These are phyloP conservation scores for Eucalyptus albens DNA, from an alignment of 345 rosid species.

Conservation along the genomic window DNA sequence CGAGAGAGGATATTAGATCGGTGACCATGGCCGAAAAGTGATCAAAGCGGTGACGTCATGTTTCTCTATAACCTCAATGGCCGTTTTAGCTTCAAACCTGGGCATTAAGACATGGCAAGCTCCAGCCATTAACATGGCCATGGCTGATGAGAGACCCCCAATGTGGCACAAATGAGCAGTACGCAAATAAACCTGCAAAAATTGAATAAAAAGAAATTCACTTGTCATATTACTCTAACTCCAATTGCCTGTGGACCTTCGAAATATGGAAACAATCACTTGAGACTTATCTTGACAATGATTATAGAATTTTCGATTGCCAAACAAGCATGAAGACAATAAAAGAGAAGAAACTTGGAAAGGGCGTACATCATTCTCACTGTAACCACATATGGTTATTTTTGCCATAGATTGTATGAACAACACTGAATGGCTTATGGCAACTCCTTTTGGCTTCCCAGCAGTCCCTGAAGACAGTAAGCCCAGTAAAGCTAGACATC, in stretches of 20 bases:
- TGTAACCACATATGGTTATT: constrained; percentile 65
- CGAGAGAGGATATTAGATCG: constrained; percentile 37
- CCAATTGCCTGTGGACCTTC: neutral
- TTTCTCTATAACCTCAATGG: constrained; percentile 39
- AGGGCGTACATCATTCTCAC: constrained; percentile 70
- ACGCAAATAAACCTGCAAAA: constrained; percentile 73
- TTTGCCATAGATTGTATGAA: constrained; percentile 76
- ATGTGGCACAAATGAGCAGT: constrained; percentile 79
- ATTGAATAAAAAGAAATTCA: neutral
- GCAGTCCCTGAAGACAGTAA: constrained; percentile 46
- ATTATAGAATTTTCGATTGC: neutral
- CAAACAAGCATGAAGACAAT: neutral
- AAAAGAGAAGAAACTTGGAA: neutral
- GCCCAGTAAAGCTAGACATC: neutral
- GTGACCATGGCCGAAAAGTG: constrained; percentile 69
- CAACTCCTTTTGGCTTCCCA: constrained; percentile 80
- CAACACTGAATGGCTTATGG: constrained; percentile 63
- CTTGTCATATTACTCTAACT: neutral
- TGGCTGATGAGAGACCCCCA: constrained; percentile 79
- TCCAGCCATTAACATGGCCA: constrained; percentile 87
- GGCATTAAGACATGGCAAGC: constrained; percentile 69
- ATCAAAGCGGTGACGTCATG: constrained; percentile 65
- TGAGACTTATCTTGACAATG: neutral
- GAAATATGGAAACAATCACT: neutral
- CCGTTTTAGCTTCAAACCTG: constrained; percentile 55